Conservation (phyloP, 768 basidiomycete species). For the Podaxis rugospora region DNA sequence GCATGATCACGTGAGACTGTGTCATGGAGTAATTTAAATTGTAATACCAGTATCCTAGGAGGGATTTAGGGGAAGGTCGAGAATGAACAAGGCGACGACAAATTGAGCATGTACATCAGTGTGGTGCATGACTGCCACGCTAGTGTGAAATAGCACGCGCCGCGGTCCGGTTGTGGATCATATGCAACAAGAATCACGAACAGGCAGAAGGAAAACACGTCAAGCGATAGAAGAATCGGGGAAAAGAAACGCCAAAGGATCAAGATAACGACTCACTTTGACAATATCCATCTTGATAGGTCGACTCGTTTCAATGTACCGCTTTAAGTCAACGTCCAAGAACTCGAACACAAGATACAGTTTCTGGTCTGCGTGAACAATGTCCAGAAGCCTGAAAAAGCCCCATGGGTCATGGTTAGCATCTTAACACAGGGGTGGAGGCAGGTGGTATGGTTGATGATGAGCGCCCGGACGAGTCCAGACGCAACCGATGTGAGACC, state of each 20-base stretch:
- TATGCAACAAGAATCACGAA: background rate
- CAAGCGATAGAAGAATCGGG: slow-evolving; percentile 1
- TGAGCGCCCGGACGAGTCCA: slow-evolving; percentile 4
- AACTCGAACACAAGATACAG: slow-evolving; percentile 98
- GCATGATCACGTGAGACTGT: slow-evolving; percentile 23
- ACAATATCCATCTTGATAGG: slow-evolving; percentile 71
- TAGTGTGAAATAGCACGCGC: background rate
- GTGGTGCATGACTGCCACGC: background rate
- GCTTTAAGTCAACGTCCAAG: slow-evolving; percentile 93
- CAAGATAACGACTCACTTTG: slow-evolving; percentile 56
- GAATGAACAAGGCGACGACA: background rate
- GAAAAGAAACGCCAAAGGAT: background rate
- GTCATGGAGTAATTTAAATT: slow-evolving; percentile 13
- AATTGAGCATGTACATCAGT: background rate
- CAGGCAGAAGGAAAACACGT: background rate
- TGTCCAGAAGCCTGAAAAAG: slow-evolving; percentile 76
- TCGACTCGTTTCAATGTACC: slow-evolving; percentile 91
- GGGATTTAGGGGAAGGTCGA: no score
- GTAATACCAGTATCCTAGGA: no score
- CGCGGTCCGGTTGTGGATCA: background rate
- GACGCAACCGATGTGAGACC: background rate
- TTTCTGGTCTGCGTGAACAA: slow-evolving; percentile 95
- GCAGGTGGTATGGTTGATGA: slow-evolving; percentile 9
- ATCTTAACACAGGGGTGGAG: background rate
- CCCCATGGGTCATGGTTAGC: background rate